Evolutionary conservation across 768 basidiomycete species (phyloP).

Genomic region (Naganishia onofrii): DNA sequence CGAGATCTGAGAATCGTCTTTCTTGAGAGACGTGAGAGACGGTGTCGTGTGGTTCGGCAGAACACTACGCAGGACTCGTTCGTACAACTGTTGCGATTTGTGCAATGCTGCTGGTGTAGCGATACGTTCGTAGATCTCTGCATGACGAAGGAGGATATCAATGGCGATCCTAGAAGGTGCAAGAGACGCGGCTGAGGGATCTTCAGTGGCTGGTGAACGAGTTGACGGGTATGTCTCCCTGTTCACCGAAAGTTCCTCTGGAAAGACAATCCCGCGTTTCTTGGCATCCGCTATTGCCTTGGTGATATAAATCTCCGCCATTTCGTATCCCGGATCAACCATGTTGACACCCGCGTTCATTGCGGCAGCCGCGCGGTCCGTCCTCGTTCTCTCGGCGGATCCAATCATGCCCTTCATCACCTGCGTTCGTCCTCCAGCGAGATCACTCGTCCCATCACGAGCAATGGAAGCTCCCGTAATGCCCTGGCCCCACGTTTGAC

Average conservation of each 20-base stretch:
- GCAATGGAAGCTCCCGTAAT: constrained; percentile 34
- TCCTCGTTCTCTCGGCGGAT: background rate
- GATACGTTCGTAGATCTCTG: constrained; percentile 47
- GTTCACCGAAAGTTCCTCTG: constrained; percentile 34
- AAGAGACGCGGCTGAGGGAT: background rate
- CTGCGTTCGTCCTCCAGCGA: constrained; percentile 35
- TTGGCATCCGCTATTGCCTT: constrained; percentile 42
- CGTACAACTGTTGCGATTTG: constrained; percentile 45
- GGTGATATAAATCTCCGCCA: constrained; percentile 47
- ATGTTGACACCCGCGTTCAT: constrained; percentile 24
- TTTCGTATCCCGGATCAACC: constrained; percentile 44
- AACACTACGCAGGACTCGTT: constrained; percentile 37
- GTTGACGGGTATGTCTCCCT: constrained; percentile 16
- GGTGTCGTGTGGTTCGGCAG: background rate
- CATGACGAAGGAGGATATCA: constrained; percentile 47
- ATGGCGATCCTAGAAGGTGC: constrained; percentile 40
- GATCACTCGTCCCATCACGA: constrained; percentile 8
- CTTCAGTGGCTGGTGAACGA: too few relatives aligned
- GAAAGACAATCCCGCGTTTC: constrained; percentile 39
- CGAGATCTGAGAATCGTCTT: constrained; percentile 1
- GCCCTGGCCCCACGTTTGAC: constrained; percentile 44
- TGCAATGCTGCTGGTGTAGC: constrained; percentile 35
- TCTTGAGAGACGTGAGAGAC: background rate
- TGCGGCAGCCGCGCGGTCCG: background rate
- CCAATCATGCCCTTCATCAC: constrained; percentile 40